Percentiles rank a stretch among this genome's conserved stretches.
These are phyloP conservation scores for Zasmidium cellare DNA, from an alignment of 2,329 filamentous ascomycete species.

Conservation along the genomic window DNA sequence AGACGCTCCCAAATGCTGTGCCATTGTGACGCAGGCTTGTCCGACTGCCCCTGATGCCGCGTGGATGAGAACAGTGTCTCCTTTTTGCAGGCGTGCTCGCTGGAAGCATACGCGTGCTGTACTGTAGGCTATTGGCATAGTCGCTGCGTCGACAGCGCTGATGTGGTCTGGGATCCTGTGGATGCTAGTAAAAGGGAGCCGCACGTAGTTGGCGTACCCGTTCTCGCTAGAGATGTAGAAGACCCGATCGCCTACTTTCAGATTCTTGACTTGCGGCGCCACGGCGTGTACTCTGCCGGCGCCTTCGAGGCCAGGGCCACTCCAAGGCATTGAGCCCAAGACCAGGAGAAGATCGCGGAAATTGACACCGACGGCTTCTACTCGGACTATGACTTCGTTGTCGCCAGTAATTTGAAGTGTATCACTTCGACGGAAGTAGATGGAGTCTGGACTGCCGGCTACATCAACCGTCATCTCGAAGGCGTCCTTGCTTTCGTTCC, in stretches of 20 bases:
- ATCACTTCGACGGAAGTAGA: background rate
- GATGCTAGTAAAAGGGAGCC: background rate
- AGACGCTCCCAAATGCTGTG: slow-evolving; percentile 17
- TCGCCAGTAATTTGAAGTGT: slow-evolving; percentile 6
- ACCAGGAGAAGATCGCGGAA: slow-evolving; percentile 21
- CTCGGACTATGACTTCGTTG: slow-evolving; percentile 21
- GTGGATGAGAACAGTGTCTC: slow-evolving; percentile 33
- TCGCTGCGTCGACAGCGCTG: too few species aligned
- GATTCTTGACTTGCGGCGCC: slow-evolving; percentile 11
- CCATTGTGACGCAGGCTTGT: background rate
- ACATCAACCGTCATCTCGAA: background rate
- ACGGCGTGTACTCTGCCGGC: slow-evolving; percentile 11
- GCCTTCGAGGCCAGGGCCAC: slow-evolving; percentile 8
- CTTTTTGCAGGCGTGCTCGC: slow-evolving; percentile 25
- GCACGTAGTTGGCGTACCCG: background rate
- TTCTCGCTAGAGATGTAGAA: background rate
- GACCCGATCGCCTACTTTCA: slow-evolving; percentile 7
- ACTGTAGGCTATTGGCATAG: too few species aligned
- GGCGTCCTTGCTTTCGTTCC: background rate
- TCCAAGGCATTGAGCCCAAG: slow-evolving; percentile 3
- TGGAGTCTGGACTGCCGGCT: background rate
- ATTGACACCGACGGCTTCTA: slow-evolving; percentile 21
- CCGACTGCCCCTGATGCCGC: slow-evolving; percentile 25
- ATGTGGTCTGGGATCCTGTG: background rate
- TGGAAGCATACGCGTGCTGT: too few species aligned